These are phyloP conservation scores for Castanopsis chinensis DNA, from an alignment of 306 rosid species.

Conservation along the genomic window DNA sequence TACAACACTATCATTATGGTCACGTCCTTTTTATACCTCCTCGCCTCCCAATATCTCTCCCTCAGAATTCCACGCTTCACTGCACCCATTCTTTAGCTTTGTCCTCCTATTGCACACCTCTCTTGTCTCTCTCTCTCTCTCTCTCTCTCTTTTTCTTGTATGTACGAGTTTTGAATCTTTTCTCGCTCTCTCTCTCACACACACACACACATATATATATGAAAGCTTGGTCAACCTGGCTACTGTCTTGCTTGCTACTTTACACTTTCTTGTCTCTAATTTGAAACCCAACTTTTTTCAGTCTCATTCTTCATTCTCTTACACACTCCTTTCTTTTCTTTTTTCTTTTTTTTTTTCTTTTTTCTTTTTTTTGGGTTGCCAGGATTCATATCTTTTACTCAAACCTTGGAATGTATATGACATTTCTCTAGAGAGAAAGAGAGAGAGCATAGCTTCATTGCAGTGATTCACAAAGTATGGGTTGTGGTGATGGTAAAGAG, in stretches of 20 bases:
- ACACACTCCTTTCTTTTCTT: neutral
- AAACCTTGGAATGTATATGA: neutral
- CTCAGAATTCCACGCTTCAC: neutral
- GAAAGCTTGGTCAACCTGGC: neutral
- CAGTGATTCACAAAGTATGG: neutral
- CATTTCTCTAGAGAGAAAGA: neutral
- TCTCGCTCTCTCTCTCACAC: neutral
- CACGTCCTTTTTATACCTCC: neutral
- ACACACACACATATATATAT: neutral
- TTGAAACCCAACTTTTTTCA: neutral
- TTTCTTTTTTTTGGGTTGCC: neutral
- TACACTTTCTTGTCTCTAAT: neutral
- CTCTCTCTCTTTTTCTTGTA: no score
- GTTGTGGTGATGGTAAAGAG: neutral
- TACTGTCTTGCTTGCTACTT: neutral
- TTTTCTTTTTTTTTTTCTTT: neutral
- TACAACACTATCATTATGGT: neutral
- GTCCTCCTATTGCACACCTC: neutral
- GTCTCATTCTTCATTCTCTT: neutral
- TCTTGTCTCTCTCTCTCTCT: neutral
- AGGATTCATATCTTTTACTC: neutral
- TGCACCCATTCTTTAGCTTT: neutral
- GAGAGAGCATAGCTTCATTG: neutral
- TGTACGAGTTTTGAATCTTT: no score
- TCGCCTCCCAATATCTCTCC: neutral